Percentiles rank a stretch among this genome's conserved stretches.
These are phyloP conservation scores for Tulasnella sp. DNA, from an alignment of 768 basidiomycete genomes.

Conservation along the genomic window DNA sequence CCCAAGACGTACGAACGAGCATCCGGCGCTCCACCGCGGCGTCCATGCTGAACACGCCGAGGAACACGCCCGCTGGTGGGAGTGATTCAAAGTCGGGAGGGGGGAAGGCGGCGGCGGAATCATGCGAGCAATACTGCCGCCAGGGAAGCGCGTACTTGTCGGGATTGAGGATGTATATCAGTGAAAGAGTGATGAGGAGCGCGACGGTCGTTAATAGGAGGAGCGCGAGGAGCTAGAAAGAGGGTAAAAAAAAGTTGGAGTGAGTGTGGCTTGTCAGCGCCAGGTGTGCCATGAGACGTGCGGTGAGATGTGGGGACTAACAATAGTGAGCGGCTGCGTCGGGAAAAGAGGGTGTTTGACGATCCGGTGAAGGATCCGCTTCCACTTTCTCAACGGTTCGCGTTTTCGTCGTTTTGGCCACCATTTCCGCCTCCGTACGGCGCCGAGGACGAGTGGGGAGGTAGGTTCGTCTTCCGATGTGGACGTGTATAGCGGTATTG, in stretches of 20 bases:
- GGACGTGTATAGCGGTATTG: constrained; percentile 25
- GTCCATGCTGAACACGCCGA: constrained; percentile 46
- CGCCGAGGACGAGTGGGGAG: constrained; percentile 41
- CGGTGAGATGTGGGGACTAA: constrained; percentile 41
- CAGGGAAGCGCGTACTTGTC: constrained; percentile 94
- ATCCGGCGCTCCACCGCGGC: constrained; percentile 41
- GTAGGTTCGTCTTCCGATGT: constrained; percentile 41
- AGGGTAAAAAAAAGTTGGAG: neutral
- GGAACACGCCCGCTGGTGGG: constrained; percentile 43
- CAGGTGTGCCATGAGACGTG: neutral
- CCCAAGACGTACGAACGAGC: constrained; percentile 44
- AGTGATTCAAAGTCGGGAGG: constrained; percentile 60
- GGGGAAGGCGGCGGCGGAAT: constrained; percentile 58
- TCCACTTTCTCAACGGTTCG: constrained; percentile 48
- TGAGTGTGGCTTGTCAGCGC: constrained; percentile 6
- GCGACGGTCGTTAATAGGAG: constrained; percentile 77
- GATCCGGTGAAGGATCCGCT: constrained; percentile 53
- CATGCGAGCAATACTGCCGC: constrained; percentile 85
- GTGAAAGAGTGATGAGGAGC: constrained; percentile 69
- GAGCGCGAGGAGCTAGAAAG: constrained; percentile 51
- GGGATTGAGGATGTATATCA: constrained; percentile 91
- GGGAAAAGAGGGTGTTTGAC: constrained; percentile 74
- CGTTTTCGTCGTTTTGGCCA: constrained; percentile 24
- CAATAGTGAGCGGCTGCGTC: constrained; percentile 75
- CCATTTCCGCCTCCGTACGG: neutral